Conservation (phyloP, 129 eudicot genomes). For the Deinandra increscens region DNA sequence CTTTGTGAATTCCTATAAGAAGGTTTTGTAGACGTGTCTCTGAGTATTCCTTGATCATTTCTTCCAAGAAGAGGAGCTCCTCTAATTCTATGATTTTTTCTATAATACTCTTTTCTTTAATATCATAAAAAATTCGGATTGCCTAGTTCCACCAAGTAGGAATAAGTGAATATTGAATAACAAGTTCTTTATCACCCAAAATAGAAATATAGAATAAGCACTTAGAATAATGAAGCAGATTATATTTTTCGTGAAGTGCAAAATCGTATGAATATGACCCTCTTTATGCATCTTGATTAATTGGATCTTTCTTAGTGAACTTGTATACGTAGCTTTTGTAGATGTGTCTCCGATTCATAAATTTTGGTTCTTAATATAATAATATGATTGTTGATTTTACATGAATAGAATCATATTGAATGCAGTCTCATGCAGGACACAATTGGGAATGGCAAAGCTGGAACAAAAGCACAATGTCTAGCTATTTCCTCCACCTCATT, state of each 20-base stretch:
- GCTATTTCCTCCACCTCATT: slow-evolving; percentile 50
- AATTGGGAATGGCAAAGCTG: slow-evolving; percentile 81
- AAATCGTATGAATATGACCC: too few species aligned
- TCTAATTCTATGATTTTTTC: slow-evolving; percentile 30
- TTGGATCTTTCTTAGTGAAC: too few species aligned
- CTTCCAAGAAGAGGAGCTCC: slow-evolving; percentile 22
- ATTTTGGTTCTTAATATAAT: background rate
- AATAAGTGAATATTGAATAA: too few species aligned
- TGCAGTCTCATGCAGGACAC: slow-evolving; percentile 57
- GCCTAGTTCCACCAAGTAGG: too few species aligned
- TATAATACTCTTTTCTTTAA: slow-evolving; percentile 29
- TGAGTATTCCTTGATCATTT: slow-evolving; percentile 27
- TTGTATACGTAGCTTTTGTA: too few species aligned
- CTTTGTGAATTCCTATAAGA: background rate
- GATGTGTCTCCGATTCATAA: background rate
- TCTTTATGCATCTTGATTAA: too few species aligned
- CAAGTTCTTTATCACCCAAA: too few species aligned
- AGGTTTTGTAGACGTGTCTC: slow-evolving; percentile 26
- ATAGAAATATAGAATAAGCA: too few species aligned
- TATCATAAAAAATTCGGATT: slow-evolving; percentile 28
- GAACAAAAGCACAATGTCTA: slow-evolving; percentile 82
- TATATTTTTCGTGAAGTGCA: too few species aligned
- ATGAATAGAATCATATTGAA: slow-evolving; percentile 9
- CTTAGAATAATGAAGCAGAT: too few species aligned
- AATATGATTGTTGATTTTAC: slow-evolving; percentile 11